Evolutionary conservation across 345 rosid genomes (phyloP), one percentile per base, ranked within the genome.

Genomic region (Boechera stricta): DNA sequence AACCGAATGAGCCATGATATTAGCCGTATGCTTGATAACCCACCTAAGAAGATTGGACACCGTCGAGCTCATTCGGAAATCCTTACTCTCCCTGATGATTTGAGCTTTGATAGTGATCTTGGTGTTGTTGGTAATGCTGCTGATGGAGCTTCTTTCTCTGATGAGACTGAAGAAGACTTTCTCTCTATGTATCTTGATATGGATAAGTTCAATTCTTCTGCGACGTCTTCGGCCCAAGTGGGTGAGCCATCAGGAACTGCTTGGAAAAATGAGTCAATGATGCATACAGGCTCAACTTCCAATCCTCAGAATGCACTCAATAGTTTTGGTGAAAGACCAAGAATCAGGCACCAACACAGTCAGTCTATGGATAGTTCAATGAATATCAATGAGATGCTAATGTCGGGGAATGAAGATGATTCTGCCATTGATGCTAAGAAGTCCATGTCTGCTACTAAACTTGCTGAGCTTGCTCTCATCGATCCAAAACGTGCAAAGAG

Each of bases 401-500:
- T 90, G 74, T 84, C 90, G 1, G 89, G 87, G 57, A 82, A 87
- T 4, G 95, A 91, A 48, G 98, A 88, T 15, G 82, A 52, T 12
- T 79, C 88, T 21, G 15, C 64, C 0, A 81, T 83, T 59, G 96
- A 93, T 80, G 55, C 86, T 67, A 96, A 91, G 90, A 96, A 96
- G 77, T 88, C 93, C 8, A 81, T 91, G 76, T 91, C 99, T 52
- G 90, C 97, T 77, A 82, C 96, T 65, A 91, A 96, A 87, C 98
- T 96, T 80, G 95, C 99, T 51, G 98, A 96, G 86, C 98, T 96
- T 79, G 97, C 99, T 59, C 91, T 90, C 54, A 75, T 89, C 39
- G 99, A 96, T 80, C 99, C 99, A 36, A 96, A 88, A 79, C 97
- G 97, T 33, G 99, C 99, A 8, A 93, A 93, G 82, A 91, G 99